Percentiles rank a stretch among this genome's conserved stretches.
Conservation (phyloP, 139 green algal genomes). For the Ulvella scutata region DNA sequence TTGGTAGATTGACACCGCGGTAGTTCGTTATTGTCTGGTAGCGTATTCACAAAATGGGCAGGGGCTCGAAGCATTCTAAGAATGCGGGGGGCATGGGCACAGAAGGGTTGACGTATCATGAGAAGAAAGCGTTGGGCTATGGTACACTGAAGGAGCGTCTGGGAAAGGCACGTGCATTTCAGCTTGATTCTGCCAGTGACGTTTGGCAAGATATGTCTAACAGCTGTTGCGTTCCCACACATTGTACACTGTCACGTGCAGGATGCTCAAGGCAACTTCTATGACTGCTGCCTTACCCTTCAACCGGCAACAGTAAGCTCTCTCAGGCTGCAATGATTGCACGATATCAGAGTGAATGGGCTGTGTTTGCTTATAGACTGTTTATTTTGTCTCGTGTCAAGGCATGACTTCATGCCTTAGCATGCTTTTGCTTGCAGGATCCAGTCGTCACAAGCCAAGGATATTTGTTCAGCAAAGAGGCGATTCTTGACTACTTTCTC, state of each 20-base stretch:
- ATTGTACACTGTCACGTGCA: slow-evolving; percentile 18
- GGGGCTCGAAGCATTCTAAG: slow-evolving; percentile 62
- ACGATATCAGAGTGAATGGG: neutral
- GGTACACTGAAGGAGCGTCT: slow-evolving; percentile 74
- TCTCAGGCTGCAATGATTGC: too few relatives aligned
- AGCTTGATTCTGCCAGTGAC: neutral
- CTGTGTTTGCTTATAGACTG: neutral
- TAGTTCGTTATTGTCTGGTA: neutral
- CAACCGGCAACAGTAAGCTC: slow-evolving; percentile 46
- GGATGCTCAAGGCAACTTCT: slow-evolving; percentile 74
- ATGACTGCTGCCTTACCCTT: slow-evolving; percentile 76
- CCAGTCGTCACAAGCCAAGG: slow-evolving; percentile 65
- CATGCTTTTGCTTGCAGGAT: slow-evolving; percentile 36
- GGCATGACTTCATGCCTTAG: too few relatives aligned
- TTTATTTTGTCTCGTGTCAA: neutral
- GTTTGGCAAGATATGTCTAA: neutral
- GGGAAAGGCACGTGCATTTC: slow-evolving; percentile 54
- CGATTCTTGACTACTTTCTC: slow-evolving; percentile 71
- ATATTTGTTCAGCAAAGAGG: slow-evolving; percentile 66
- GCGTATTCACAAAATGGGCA: slow-evolving; percentile 24
- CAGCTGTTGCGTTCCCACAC: neutral
- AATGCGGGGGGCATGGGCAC: slow-evolving; percentile 81
- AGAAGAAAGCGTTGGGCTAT: slow-evolving; percentile 61
- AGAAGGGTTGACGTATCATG: slow-evolving; percentile 68
- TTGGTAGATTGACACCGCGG: too few relatives aligned